These are phyloP conservation scores for Tillandsia leiboldiana DNA, from an alignment of 176 grass and related monocot species.

Conservation along the genomic window DNA sequence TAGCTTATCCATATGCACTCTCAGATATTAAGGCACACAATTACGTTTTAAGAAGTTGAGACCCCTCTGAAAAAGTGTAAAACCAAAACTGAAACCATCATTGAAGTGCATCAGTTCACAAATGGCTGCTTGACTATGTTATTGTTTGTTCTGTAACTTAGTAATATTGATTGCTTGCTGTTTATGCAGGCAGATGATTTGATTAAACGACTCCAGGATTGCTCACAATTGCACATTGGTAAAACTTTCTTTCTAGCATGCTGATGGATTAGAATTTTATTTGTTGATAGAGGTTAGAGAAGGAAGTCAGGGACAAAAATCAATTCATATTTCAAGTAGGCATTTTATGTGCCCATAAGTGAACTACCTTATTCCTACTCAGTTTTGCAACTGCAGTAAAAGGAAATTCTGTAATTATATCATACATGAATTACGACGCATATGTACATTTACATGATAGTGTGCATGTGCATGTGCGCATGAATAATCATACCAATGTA, in stretches of 20 bases:
- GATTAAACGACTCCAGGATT: conserved; percentile 50
- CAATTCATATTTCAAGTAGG: no score
- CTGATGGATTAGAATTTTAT: neutral
- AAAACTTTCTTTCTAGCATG: conserved; percentile 13
- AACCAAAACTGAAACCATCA: neutral
- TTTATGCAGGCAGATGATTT: conserved; percentile 59
- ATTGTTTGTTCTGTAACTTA: neutral
- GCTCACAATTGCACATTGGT: conserved; percentile 85
- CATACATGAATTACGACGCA: no score
- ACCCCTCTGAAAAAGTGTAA: neutral
- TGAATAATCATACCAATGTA: neutral
- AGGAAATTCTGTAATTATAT: no score
- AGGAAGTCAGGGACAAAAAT: neutral
- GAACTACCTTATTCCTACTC: no score
- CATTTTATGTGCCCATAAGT: no score
- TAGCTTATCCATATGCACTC: neutral
- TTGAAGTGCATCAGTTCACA: no score
- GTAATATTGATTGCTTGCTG: neutral
- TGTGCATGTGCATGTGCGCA: neutral
- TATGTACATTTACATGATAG: no score
- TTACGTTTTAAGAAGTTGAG: neutral
- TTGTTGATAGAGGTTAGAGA: neutral
- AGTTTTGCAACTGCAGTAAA: no score
- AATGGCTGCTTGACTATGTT: neutral
- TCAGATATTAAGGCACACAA: neutral